Base-by-base conservation (phyloP, 805 yeast species). In the Starmera dryadoides region DNA sequence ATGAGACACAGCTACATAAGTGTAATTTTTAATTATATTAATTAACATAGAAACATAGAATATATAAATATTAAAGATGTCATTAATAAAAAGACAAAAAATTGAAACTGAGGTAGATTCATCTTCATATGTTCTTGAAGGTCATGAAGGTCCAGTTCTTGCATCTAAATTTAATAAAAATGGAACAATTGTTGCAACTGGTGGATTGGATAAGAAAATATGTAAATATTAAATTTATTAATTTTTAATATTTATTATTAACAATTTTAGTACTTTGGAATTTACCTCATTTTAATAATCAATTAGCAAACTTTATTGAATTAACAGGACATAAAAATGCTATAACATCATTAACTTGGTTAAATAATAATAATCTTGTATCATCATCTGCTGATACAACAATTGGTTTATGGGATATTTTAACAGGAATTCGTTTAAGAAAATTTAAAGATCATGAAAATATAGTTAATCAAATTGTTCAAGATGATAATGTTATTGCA, bases 371-470 rank as follows among this genome's bases (percentile, higher is more conserved):
- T 28, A 45, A 62, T 3, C 15, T 79, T 3, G 69, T 67, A 14
- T 63, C 81, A 3, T 60, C 77, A 2, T 73, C 85, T 20, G 79
- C 89, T 0, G 94, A 83, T 53, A 46, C 65, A 4, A 72, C 83
- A 0, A 58, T 81, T 1, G 77, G 79, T 1, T 49, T 76, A 5
- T 81, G 85, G 79, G 91, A 85, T 53, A 55, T 69, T 1, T 65
- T 62, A 16, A 73, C 80, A 3, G 85, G 86, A 3, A 51, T 52
- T 33, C 69, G 81, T 43, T 44, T 73, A 12, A 62, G 81, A 33
- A 81, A 77, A 36, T 72, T 74, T 16, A 51, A 50, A n/a, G 77
- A 73, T 2, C 83, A 79, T 50, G 59, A 57, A 4, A 59, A 63
- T 11, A 67, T 73, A 6, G 76, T 83, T 2, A 84, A 85, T 50